Base-by-base conservation (phyloP, 495 filamentous ascomycete genomes). In the Neurospora africana region DNA sequence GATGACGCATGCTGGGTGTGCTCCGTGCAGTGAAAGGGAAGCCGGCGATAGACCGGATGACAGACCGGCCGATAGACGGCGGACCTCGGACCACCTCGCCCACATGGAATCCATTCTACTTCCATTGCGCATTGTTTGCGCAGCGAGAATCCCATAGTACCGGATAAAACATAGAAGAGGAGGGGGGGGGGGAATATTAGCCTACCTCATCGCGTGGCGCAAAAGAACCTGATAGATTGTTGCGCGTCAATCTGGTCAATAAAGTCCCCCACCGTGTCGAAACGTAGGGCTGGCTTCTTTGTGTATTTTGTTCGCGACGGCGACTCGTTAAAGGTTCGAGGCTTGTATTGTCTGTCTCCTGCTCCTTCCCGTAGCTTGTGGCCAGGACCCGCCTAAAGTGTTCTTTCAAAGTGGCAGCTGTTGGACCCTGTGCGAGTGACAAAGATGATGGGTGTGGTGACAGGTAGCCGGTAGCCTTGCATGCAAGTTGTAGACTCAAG, bases 181-280 rank as follows among this genome's bases (percentile, higher is more conserved):
- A n/a, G n/a, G n/a, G 53, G 27, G 27, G 53, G 23, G 21, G 37
- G 9, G 37, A 2, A 17, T 61, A 61, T 53, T 47, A 70, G 47
- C 78, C 47, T 78, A 78, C 78, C 78, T 79, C 76, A 79, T 78
- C 67, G 73, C 76, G 71, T 39, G 73, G 61, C 39, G 27, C 23
- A 44, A 23, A 38, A 69, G 21, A 43, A 68, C n/a, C 73, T 58
- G 68, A 33, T 76, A 69, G 72, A 71, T 69, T 7, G 47, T 74
- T 70, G 68, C 27, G 37, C 69, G 72, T 71, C 33, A 61, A 70
- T 72, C 70, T 67, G 41, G 70, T 65, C 68, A 68, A 36, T 70
- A 47, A 38, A 35, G 40, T 17, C 33, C 67, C 47, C 53, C 27
- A 61, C 53, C 27, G 53, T 61, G 53, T 61, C 53, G 53, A 61